These are phyloP conservation scores for Ilyonectria destructans DNA, from an alignment of 2,329 filamentous ascomycete species.

Conservation along the genomic window DNA sequence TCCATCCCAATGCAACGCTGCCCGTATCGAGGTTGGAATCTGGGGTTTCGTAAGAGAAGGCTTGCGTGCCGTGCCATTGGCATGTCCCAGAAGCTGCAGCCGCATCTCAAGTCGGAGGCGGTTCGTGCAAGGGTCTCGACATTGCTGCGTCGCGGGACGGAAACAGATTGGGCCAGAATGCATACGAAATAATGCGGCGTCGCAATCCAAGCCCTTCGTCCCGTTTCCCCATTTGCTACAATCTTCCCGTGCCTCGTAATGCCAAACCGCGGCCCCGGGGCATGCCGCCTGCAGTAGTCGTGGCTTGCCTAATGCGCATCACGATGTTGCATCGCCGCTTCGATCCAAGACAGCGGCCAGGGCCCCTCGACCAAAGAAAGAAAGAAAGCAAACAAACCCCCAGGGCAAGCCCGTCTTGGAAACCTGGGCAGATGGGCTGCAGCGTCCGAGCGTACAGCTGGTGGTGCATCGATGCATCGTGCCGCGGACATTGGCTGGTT, in stretches of 20 bases:
- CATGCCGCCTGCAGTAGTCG: conserved; percentile 14
- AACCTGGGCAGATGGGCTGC: conserved; percentile 36
- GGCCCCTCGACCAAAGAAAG: neutral
- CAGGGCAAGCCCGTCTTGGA: conserved; percentile 23
- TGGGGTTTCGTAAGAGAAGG: neutral
- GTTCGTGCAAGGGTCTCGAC: conserved; percentile 7
- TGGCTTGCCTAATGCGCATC: conserved; percentile 27
- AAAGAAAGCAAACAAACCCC: conserved; percentile 3
- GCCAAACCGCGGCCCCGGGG: neutral
- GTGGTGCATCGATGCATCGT: conserved; percentile 15
- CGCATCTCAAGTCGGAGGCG: neutral
- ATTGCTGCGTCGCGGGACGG: neutral
- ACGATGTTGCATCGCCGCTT: conserved; percentile 9
- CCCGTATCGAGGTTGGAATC: neutral
- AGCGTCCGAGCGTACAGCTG: conserved; percentile 43
- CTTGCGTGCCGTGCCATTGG: neutral
- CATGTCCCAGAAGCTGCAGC: conserved; percentile 1
- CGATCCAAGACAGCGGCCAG: conserved; percentile 16
- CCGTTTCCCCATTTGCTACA: neutral
- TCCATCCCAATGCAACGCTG: conserved; percentile 9
- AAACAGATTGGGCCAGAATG: neutral
- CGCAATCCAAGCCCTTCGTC: neutral
- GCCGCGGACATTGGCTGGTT: conserved; percentile 11
- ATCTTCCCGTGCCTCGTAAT: conserved; percentile 9
- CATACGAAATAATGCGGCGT: neutral